Conservation (phyloP, 495 filamentous ascomycete species). For the Daldinia caldariorum region DNA sequence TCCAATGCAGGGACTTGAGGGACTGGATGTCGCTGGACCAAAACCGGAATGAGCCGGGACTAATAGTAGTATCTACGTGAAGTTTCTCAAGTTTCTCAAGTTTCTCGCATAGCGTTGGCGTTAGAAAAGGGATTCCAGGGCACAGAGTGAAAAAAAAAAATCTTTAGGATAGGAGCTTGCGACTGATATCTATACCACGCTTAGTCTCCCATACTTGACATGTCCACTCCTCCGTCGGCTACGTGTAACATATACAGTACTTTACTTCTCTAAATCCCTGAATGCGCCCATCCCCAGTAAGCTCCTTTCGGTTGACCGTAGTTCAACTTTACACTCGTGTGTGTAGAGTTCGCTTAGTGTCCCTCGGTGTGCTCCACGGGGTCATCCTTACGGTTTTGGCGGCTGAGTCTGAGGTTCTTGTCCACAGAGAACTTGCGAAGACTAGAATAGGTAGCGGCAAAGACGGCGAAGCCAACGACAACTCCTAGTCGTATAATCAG, state of each 20-base stretch:
- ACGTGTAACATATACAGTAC: constrained; percentile 47
- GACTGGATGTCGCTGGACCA: constrained; percentile 91
- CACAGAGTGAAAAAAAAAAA: constrained; percentile 25
- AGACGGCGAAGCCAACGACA: constrained; percentile 74
- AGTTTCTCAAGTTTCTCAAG: constrained; percentile 24
- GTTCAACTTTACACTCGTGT: constrained; percentile 2
- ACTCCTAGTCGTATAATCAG: constrained; percentile 65
- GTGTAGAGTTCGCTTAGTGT: constrained; percentile 38
- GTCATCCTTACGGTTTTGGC: constrained; percentile 62
- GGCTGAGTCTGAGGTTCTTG: constrained; percentile 85
- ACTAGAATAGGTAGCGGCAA: constrained; percentile 82
- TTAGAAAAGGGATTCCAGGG: constrained; percentile 43
- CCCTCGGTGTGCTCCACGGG: constrained; percentile 39
- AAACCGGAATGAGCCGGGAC: constrained; percentile 70
- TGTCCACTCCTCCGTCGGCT: constrained; percentile 34
- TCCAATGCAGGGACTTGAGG: constrained; percentile 95
- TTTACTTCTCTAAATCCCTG: constrained; percentile 39
- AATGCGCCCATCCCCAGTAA: constrained; percentile 30
- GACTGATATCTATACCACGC: constrained; percentile 42
- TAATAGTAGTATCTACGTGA: constrained; percentile 21
- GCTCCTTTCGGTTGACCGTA: constrained; percentile 20
- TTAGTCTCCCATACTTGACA: constrained; percentile 44
- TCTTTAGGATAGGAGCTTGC: constrained; percentile 35
- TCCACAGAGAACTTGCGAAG: constrained; percentile 82
- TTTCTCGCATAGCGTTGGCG: constrained; percentile 58